Percentiles rank a stretch among this genome's conserved stretches.
Evolutionary conservation across 2,329 filamentous ascomycete species (phyloP).

Genomic region (Exutisphaerella laricina): DNA sequence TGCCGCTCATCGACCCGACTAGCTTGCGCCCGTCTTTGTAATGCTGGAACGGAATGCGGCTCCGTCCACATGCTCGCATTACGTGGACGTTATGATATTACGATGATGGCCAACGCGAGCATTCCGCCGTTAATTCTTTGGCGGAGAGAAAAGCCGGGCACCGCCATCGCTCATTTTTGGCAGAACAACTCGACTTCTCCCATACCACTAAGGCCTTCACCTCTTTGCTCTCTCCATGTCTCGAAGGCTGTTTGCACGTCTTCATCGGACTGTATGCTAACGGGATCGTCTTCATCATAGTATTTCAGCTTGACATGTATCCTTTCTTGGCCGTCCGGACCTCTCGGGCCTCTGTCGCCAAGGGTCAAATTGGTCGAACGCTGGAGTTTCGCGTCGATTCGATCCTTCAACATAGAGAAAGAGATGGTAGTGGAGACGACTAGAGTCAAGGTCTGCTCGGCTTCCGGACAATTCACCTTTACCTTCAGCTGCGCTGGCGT

Average conservation of each 20-base stretch:
- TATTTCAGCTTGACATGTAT: constrained; percentile 77
- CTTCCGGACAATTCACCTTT: constrained; percentile 73
- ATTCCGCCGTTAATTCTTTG: not conserved
- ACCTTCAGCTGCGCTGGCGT: constrained; percentile 74
- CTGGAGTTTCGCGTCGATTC: constrained; percentile 91
- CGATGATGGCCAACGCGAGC: not conserved
- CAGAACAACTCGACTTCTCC: constrained; percentile 90
- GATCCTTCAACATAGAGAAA: constrained; percentile 87
- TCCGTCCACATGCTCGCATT: too few relatives aligned
- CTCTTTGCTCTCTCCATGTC: constrained; percentile 78
- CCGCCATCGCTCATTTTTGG: constrained; percentile 40
- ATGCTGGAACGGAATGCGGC: too few relatives aligned
- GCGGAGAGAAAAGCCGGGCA: not conserved
- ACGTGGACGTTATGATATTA: not conserved
- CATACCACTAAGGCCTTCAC: constrained; percentile 58
- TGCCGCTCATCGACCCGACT: too few relatives aligned
- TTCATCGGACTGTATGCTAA: constrained; percentile 91
- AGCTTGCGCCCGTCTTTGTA: too few relatives aligned
- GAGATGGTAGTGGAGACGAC: constrained; percentile 94
- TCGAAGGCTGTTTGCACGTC: constrained; percentile 94
- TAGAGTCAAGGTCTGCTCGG: constrained; percentile 88
- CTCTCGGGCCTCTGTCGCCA: constrained; percentile 52
- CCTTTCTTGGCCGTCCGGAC: constrained; percentile 11
- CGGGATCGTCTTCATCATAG: constrained; percentile 85
- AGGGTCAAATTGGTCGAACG: constrained; percentile 81